Evolutionary conservation across 371 early-diverging fungal species (phyloP), one percentile per base, ranked within the genome.

Genomic region (Mycotypha africana): DNA sequence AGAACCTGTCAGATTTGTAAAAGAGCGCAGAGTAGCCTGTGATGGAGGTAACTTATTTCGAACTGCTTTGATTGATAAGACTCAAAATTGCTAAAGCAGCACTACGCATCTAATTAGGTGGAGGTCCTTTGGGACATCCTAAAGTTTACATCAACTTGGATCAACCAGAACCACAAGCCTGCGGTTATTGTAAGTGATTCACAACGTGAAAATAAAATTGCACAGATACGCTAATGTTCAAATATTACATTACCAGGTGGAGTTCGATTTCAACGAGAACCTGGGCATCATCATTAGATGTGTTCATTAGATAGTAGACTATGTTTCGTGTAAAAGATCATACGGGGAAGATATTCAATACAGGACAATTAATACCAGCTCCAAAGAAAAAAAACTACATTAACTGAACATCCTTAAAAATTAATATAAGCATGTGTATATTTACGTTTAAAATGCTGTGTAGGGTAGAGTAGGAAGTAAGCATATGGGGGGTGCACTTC

Each of bases 131-230:
- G 36, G 96, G 96, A 30, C 96, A 95, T 56, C 96, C 96, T 23
- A 89, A 87, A 64, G 89, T 95, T 24, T 95, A 86, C 68, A 90
- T 95, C 63, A 93, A 93, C 74, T 79, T 95, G 72, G 92, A 81
- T 58, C 67, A 78, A 44, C 74, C 84, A 51, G 81, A 82, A 44
- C 56, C 86, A 46, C 85, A 89, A 55, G 67, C 82, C 40, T 89
- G 89, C 58, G 76, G 81, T 34, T 89, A 89, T 67, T 89, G 91
- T 89, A 81, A 60, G 87, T 74, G 39, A 26, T 33, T 6, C 21
- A 19, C 19, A 25, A n/a, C 22, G 22, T 9, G 7, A 12, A 41
- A 5, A 19, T 16, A 46, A n/a, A 9, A 21, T 24, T 28, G 28
- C 34, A 33, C n/a, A 33, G 9, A 33, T 5, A 28, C 8, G 5